Evolutionary conservation across 805 yeast species (phyloP).

Genomic region (Metschnikowia koreensis): DNA sequence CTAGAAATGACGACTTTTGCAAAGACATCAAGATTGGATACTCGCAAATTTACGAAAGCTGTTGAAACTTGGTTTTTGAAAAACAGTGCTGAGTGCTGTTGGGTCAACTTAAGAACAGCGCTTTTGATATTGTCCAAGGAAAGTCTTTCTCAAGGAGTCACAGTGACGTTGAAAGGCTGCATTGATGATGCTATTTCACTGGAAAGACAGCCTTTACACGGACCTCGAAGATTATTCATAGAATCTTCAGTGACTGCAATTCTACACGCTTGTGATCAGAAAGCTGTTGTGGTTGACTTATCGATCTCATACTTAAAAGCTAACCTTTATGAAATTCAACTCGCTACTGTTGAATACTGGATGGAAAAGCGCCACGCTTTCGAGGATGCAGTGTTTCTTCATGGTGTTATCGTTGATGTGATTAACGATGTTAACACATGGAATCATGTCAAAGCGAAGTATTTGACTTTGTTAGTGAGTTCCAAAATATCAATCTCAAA

Average conservation of each 20-base stretch:
- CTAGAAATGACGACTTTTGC: slow-evolving; percentile 10
- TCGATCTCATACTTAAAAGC: not conserved
- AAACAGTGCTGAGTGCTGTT: slow-evolving; percentile 36
- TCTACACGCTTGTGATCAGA: slow-evolving; percentile 17
- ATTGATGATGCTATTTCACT: not conserved
- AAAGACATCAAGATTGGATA: slow-evolving; percentile 5
- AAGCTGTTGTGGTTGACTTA: not conserved
- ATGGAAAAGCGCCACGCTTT: not conserved
- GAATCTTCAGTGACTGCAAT: slow-evolving; percentile 23
- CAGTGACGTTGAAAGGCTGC: not conserved
- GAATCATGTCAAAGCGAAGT: slow-evolving; percentile 1
- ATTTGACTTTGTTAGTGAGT: not conserved
- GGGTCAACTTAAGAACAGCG: slow-evolving; percentile 9
- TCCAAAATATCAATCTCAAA: not conserved
- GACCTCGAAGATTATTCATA: slow-evolving; percentile 33
- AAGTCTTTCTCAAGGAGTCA: not conserved
- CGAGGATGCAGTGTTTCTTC: not conserved
- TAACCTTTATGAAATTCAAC: slow-evolving; percentile 7
- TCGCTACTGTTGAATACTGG: slow-evolving; percentile 6
- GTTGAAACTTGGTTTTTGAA: slow-evolving; percentile 11
- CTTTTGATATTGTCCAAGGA: slow-evolving; percentile 4
- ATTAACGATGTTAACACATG: not conserved
- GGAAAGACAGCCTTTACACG: slow-evolving; percentile 1
- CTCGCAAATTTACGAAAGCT: slow-evolving; percentile 25
- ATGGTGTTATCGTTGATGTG: not conserved